Conservation (phyloP, 305 asterid genomes). For the Nicotiana rustica region DNA sequence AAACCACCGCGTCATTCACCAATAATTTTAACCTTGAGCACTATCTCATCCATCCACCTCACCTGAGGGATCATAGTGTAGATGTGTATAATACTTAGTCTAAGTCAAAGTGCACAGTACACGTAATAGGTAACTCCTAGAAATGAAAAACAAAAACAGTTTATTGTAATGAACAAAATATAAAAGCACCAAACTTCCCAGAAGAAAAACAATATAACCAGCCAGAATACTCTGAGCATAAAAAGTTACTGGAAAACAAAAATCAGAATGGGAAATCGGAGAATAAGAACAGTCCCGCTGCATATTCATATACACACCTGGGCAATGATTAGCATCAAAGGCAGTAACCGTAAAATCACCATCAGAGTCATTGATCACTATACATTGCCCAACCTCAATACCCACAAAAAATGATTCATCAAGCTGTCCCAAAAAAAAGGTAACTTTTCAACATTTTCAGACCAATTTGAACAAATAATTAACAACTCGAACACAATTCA, state of each 20-base stretch:
- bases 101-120: background rate
- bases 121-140: background rate
- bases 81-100: background rate
- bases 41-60: background rate
- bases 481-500: background rate
- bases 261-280: background rate
- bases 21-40: background rate
- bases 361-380: slow-evolving; percentile 62
- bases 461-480: background rate
- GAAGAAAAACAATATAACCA: background rate
- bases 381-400: slow-evolving; percentile 69
- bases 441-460: background rate
- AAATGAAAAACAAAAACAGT: background rate
- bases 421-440: slow-evolving; percentile 55
- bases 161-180: background rate
- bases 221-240: background rate
- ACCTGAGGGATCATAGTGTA: background rate
- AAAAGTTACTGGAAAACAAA: background rate
- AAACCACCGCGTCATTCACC: background rate
- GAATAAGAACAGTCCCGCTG: background rate
- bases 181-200: background rate
- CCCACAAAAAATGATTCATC: slow-evolving; percentile 65
- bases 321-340: slow-evolving; percentile 90
- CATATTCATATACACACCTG: slow-evolving; percentile 53
- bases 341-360: slow-evolving; percentile 74